Base-by-base conservation (phyloP, 352 stramenopile species). In the Aphanomyces invadans region DNA sequence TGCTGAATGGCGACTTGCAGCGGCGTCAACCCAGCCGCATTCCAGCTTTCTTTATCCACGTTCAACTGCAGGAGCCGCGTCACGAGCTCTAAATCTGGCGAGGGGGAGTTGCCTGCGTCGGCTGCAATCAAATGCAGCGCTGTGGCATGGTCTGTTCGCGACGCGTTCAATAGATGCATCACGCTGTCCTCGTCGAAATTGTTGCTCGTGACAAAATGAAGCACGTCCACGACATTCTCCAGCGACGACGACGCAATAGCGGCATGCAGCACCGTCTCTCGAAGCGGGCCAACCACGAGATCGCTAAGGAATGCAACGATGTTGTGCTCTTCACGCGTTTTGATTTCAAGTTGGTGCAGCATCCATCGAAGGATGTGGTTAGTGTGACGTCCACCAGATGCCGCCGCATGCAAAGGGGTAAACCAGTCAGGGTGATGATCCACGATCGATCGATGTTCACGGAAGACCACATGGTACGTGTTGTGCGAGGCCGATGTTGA, bases 1-100 rank as follows among this genome's bases (percentile, higher is more conserved):
- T 80, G 64, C 0, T 62, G 52, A 32, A 92, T 68, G 7, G 76
- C 83, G 2, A 88, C 65, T 31, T 92, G 83, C 21, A 92, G 65
- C 10, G 83, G 80, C 12, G 73, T 68, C 19, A 74, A 49, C 0
- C 83, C 83, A 19, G 73, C 44, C 2, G 59, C 68, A 63, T 90
- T 78, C 83, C 83, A 92, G 42, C 67, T 70, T 12, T 72, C 74
- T n/a, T 73, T 62, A 31, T 86, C 80, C 10, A 69, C 74, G 21
- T 73, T 70, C 19, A 76, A 62, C 39, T 72, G 48, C 28, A 92
- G 68, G 21, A 92, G 74, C 29, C 79, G 19, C 2, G 78, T 71
- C 2, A 81, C 59, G 4, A 88, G 68, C 10, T 74, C 61, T 15
- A 42, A n/a, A n/a, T n/a, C n/a, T n/a, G n/a, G n/a, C n/a, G n/a